Evolutionary conservation across 441 rosid species (phyloP).

Genomic region (Syzygium syzygioides): DNA sequence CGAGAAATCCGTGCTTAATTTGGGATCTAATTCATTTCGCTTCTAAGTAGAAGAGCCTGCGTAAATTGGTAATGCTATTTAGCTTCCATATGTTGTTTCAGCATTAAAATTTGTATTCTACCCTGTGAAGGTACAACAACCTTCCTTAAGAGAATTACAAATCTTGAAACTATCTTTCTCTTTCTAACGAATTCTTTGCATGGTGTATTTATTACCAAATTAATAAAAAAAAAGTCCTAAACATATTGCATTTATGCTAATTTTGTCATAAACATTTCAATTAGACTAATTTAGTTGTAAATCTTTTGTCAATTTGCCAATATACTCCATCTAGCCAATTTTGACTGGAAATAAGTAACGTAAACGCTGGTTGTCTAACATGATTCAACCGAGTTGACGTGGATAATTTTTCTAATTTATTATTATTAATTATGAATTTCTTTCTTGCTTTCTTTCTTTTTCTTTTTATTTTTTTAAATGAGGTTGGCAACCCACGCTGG

Average conservation of each 20-base stretch:
- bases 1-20: neutral
- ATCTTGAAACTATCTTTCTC: neutral
- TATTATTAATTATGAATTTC: neutral
- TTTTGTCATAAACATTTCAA: neutral
- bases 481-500: rapidly evolving
- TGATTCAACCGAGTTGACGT: rapidly evolving
- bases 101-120: neutral
- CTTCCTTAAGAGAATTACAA: neutral
- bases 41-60: neutral
- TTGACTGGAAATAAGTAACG: neutral
- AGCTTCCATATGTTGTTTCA: neutral
- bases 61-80: neutral
- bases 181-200: neutral
- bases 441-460: neutral
- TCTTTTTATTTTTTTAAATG: neutral
- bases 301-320: neutral
- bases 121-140: neutral
- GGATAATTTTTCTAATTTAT: neutral
- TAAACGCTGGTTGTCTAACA: rapidly evolving
- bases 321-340: rapidly evolving
- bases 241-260: neutral
- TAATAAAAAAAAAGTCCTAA: neutral
- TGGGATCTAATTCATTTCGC: neutral
- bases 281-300: neutral
- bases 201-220: rapidly evolving